Conservation (phyloP, 768 basidiomycete species). For the Boletus speciosus region DNA sequence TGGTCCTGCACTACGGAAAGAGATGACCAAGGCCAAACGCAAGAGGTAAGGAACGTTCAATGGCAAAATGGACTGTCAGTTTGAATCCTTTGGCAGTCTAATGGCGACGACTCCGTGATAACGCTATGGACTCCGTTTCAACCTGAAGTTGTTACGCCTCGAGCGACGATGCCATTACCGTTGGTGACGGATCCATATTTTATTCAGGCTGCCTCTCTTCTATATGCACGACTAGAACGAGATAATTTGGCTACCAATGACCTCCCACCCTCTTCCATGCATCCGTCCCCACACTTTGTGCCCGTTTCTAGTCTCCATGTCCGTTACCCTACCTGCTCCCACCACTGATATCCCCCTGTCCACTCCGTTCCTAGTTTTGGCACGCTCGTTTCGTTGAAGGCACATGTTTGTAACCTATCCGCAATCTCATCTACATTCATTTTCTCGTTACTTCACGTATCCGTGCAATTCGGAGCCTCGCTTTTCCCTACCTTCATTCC, state of each 20-base stretch:
- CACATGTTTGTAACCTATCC: slow-evolving; percentile 32
- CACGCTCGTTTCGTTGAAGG: slow-evolving; percentile 27
- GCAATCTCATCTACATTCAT: slow-evolving; percentile 32
- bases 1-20: slow-evolving; percentile 90
- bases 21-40: slow-evolving; percentile 98
- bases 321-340: slow-evolving; percentile 29
- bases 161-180: slow-evolving; percentile 3
- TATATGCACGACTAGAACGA: slow-evolving; percentile 24
- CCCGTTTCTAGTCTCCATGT: slow-evolving; percentile 19
- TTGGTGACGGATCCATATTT: slow-evolving; percentile 14
- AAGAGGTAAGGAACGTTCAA: slow-evolving; percentile 62
- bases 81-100: slow-evolving; percentile 19
- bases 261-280: slow-evolving; percentile 17
- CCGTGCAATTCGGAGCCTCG: slow-evolving; percentile 9
- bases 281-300: slow-evolving; percentile 17
- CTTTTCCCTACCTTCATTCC: slow-evolving; percentile 11
- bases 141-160: slow-evolving; percentile 8
- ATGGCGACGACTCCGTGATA: slow-evolving; percentile 34
- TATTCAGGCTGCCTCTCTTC: slow-evolving; percentile 22
- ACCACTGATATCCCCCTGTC: slow-evolving; percentile 28
- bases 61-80: neutral
- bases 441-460: slow-evolving; percentile 23
- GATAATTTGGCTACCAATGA: slow-evolving; percentile 27
- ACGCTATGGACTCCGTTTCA: neutral
- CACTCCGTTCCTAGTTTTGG: slow-evolving; percentile 17